Conservation (phyloP, 2,329 filamentous ascomycete genomes). For the Cladosporium oxysporum region DNA sequence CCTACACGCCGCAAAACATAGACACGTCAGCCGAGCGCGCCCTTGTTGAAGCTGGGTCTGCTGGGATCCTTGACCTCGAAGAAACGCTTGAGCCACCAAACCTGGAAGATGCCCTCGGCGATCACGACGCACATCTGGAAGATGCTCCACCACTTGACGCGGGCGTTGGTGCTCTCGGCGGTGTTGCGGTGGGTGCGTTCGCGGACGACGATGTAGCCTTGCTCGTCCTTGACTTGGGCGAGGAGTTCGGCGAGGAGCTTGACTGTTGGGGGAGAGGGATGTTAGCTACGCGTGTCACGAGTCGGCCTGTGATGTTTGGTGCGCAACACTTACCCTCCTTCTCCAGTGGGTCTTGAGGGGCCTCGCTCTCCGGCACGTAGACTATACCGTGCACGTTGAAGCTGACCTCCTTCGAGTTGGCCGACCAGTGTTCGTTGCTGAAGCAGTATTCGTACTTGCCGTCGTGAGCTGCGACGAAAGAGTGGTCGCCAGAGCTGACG, state of each 20-base stretch:
- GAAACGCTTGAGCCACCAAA: constrained; percentile 99
- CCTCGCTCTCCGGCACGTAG: constrained; percentile 87
- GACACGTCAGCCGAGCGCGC: constrained; percentile 33
- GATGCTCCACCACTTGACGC: constrained; percentile 99
- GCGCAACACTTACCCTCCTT: constrained; percentile 67
- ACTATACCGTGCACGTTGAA: constrained; percentile 99
- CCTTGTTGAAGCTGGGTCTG: constrained; percentile 32
- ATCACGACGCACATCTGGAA: constrained; percentile 89
- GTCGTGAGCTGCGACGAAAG: constrained; percentile 81
- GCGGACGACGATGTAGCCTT: constrained; percentile 92
- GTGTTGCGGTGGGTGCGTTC: constrained; percentile 98
- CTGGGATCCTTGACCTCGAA: constrained; percentile 37
- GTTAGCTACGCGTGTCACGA: background rate
- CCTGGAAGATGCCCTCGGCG: constrained; percentile 94
- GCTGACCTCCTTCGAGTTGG: constrained; percentile 94
- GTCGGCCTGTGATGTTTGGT: background rate
- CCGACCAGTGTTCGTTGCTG: constrained; percentile 97
- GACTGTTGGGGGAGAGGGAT: constrained; percentile 54
- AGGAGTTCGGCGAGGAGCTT: constrained; percentile 81
- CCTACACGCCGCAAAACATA: constrained; percentile 32
- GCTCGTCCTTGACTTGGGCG: constrained; percentile 93
- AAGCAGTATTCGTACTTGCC: constrained; percentile 97
- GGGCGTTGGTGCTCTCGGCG: constrained; percentile 93
- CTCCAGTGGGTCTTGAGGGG: constrained; percentile 84
- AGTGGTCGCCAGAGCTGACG: constrained; percentile 88